A percentile compares a stretch with the other conserved stretches of the same genome.
phyloP scores from a whole-genome alignment of 371 early-diverging fungal genomes.

The Apophysomyces elegans region DNA sequence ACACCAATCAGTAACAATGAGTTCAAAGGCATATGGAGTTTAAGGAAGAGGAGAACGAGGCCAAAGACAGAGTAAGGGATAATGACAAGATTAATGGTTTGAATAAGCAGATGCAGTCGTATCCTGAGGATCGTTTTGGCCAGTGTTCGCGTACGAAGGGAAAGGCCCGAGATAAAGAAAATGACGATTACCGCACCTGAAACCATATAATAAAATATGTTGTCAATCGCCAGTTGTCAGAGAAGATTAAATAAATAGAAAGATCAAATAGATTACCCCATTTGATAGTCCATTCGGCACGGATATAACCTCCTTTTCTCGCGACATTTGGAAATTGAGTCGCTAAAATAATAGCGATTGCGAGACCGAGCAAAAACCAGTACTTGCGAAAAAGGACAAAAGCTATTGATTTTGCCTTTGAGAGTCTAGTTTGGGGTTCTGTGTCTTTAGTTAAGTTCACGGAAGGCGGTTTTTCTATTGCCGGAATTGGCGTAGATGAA shows the following conservation, averaged over 20 bases:
- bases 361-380: constrained; percentile 64
- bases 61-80: constrained; percentile 66
- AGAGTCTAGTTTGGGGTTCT: background rate
- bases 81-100: constrained; percentile 58
- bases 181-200: constrained; percentile 59
- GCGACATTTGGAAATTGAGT: constrained; percentile 60
- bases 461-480: background rate
- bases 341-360: constrained; percentile 60
- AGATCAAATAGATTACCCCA: constrained; percentile 41
- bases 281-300: constrained; percentile 64
- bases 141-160: constrained; percentile 63
- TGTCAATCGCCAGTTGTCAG: background rate
- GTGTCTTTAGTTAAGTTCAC: background rate
- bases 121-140: constrained; percentile 56
- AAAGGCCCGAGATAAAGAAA: constrained; percentile 70
- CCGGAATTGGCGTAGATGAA: background rate
- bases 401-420: constrained; percentile 15
- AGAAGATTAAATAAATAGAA: background rate
- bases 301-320: constrained; percentile 59
- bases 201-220: constrained; percentile 5
- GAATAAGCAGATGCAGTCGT: constrained; percentile 63
- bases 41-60: constrained; percentile 51
- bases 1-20: constrained; percentile 59
- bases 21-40: constrained; percentile 49
- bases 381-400: constrained; percentile 24